phyloP scores from a whole-genome alignment of 140 eudicot species.

The Bidens hawaiensis region DNA sequence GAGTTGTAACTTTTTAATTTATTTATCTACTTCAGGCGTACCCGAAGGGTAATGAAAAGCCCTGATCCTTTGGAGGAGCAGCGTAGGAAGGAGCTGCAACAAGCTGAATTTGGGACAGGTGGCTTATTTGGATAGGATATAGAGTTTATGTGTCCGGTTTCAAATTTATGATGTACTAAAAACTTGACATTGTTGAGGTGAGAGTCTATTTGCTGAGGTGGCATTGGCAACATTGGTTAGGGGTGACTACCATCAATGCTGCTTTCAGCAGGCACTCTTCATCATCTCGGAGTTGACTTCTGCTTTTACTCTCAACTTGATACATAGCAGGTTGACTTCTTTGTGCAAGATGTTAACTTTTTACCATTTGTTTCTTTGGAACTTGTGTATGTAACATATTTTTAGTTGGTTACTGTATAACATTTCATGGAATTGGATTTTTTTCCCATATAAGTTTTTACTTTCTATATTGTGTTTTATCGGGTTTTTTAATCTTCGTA shows the following conservation, averaged over 20 bases:
- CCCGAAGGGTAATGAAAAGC: conserved; percentile 80
- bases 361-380: conserved; percentile 36
- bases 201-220: conserved; percentile 36
- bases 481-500: conserved; percentile 40
- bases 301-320: conserved; percentile 28
- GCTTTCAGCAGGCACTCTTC: conserved; percentile 55
- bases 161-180: conserved; percentile 22
- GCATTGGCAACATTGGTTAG: conserved; percentile 34
- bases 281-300: conserved; percentile 26
- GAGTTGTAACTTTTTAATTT: neutral
- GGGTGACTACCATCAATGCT: conserved; percentile 48
- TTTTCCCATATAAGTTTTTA: conserved; percentile 23
- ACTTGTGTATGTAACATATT: conserved; percentile 74
- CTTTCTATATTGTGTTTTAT: conserved; percentile 27
- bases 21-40: conserved; percentile 46
- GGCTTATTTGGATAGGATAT: conserved; percentile 73
- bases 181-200: conserved; percentile 48
- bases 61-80: conserved; percentile 98
- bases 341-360: conserved; percentile 53
- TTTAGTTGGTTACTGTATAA: conserved; percentile 49
- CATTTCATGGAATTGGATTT: conserved; percentile 34
- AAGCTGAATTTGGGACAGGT: conserved; percentile 81
- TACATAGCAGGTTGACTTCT: conserved; percentile 51
- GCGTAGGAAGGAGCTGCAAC: conserved; percentile 82
- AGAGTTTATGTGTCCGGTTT: conserved; percentile 23